phyloP scores from a whole-genome alignment of 306 rosid species.

The Mimosa bimucronata region DNA sequence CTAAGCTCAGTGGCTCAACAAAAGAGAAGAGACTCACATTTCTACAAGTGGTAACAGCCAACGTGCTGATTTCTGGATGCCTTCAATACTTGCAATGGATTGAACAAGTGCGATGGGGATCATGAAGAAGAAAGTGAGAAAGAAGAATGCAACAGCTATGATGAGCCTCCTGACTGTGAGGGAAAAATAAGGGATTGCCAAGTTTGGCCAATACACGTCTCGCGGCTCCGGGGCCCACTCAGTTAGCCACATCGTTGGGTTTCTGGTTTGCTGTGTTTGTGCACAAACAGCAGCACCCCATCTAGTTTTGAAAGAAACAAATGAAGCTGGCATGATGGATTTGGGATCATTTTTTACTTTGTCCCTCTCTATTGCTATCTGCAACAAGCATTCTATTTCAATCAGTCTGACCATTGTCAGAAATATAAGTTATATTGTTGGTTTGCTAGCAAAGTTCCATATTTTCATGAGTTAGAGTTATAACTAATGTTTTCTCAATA shows the following conservation, averaged over 20 bases:
- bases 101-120: slow-evolving; percentile 91
- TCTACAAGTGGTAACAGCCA: slow-evolving; percentile 57
- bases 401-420: neutral
- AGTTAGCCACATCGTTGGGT: slow-evolving; percentile 90
- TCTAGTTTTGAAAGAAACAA: slow-evolving; percentile 88
- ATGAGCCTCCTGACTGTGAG: slow-evolving; percentile 80
- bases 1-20: slow-evolving; percentile 27
- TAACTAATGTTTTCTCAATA: neutral
- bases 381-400: slow-evolving; percentile 32
- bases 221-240: slow-evolving; percentile 99
- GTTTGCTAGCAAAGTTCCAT: neutral
- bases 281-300: slow-evolving; percentile 99
- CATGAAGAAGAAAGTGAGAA: slow-evolving; percentile 96
- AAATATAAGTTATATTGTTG: neutral
- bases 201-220: slow-evolving; percentile 87
- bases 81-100: slow-evolving; percentile 84
- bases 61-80: slow-evolving; percentile 73
- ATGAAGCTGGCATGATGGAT: slow-evolving; percentile 83
- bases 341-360: slow-evolving; percentile 58
- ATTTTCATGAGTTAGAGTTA: neutral
- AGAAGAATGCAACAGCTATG: slow-evolving; percentile 85
- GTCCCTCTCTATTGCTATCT: slow-evolving; percentile 83
- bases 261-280: slow-evolving; percentile 93
- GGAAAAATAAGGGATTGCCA: slow-evolving; percentile 88
- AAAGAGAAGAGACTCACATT: slow-evolving; percentile 49